Conservation (phyloP, 2,329 filamentous ascomycete species). For the Leptographium galeiforme region DNA sequence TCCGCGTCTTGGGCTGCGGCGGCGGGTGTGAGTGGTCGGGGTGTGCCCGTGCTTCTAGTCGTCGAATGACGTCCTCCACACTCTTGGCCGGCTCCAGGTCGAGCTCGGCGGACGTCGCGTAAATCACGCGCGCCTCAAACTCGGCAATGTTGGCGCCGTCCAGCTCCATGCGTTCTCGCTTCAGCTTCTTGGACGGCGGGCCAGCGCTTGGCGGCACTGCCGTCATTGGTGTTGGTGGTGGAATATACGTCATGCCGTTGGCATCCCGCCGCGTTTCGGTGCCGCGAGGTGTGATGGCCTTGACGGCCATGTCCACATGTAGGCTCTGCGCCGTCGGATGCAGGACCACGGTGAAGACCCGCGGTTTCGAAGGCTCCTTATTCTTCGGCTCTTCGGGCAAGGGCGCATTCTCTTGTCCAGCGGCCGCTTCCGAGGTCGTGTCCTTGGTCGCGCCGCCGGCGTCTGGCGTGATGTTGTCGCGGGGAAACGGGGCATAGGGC, state of each 20-base stretch:
- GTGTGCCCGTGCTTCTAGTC: conserved; percentile 61
- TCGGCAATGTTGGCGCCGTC: conserved; percentile 60
- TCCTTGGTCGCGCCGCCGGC: conserved; percentile 18
- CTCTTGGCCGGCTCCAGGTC: conserved; percentile 64
- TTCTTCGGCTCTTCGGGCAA: conserved; percentile 30
- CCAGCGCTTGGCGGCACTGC: conserved; percentile 45
- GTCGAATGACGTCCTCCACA: conserved; percentile 52
- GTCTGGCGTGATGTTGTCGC: conserved; percentile 24
- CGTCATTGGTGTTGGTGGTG: conserved; percentile 54
- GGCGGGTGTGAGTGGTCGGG: conserved; percentile 64
- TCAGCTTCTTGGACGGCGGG: conserved; percentile 52
- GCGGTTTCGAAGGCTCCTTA: conserved; percentile 41
- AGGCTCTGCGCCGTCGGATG: conserved; percentile 69
- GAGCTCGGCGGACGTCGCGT: conserved; percentile 61
- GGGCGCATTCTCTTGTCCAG: conserved; percentile 22
- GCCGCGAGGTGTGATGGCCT: conserved; percentile 55
- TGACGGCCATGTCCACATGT: conserved; percentile 59
- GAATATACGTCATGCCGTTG: conserved; percentile 22
- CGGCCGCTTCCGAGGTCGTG: conserved; percentile 19
- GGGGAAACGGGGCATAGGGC: conserved; percentile 64
- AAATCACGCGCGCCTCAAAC: conserved; percentile 63
- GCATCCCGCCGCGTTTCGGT: conserved; percentile 4
- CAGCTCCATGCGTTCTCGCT: conserved; percentile 60
- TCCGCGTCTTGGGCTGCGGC: conserved; percentile 76
- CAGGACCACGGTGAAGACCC: conserved; percentile 65